A percentile compares a stretch with the other conserved stretches of the same genome.
Conservation (phyloP, 306 rosid species). For the Gastrolobium villosum region DNA sequence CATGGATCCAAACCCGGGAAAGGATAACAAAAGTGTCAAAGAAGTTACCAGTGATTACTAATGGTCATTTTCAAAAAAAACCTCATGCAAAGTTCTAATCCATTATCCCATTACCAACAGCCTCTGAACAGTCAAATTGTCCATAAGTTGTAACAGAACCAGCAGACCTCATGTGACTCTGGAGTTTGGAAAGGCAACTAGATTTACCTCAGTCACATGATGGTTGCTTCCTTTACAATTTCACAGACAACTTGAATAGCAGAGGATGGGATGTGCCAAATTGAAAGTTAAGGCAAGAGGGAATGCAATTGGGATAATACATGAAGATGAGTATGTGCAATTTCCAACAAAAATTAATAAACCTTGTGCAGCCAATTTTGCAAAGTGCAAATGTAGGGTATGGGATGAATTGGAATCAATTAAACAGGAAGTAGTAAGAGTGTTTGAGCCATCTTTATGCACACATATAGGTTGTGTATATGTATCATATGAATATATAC, state of each 20-base stretch:
- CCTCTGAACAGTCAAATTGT: not conserved
- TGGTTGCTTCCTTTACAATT: conserved; percentile 21
- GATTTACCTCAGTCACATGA: conserved; percentile 16
- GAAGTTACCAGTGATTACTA: not conserved
- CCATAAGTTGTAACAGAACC: not conserved
- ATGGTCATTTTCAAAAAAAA: conserved; percentile 17
- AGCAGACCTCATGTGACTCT: not conserved
- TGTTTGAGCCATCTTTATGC: conserved; percentile 10
- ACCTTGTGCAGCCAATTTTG: conserved; percentile 7
- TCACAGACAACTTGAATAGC: conserved; percentile 25
- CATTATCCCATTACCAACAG: conserved; percentile 3
- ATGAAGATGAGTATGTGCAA: not conserved
- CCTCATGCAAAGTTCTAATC: conserved; percentile 15
- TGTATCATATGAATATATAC: not conserved
- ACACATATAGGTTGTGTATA: not conserved
- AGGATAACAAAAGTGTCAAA: conserved; percentile 7
- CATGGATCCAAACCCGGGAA: conserved; percentile 6
- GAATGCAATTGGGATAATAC: not conserved
- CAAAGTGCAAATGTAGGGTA: conserved; percentile 15
- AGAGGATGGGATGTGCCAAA: conserved; percentile 13
- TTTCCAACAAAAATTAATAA: conserved; percentile 24
- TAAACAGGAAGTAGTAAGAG: conserved; percentile 27
- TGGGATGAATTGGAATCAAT: conserved; percentile 16
- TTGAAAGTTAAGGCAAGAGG: not conserved
- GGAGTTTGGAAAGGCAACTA: conserved; percentile 16